Evolutionary conservation across 257 asterid species (phyloP), one percentile per base, ranked within the genome.

Genomic region (Agastache rugosa): DNA sequence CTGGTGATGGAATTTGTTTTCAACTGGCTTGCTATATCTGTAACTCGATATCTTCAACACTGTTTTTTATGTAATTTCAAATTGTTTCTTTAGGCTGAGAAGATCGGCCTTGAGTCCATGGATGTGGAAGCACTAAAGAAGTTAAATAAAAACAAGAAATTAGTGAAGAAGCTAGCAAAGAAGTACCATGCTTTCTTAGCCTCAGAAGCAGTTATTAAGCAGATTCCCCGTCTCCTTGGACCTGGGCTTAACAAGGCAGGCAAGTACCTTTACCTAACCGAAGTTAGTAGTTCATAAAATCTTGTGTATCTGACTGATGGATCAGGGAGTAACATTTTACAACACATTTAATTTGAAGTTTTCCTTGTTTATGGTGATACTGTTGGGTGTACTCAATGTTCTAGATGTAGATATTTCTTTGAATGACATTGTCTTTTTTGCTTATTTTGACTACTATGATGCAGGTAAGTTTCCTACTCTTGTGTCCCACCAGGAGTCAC

Each of bases 231-330:
- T 85, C 86, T 85, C 39, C 48, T 85, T 8, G 90, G 90, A 0
- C 90, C 90, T 17, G 87, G 90, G 64, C 87, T 85, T 50, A 85
- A 85, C 83, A 85, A 85, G 84, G 90, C 90, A 83, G 90, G 90
- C 83, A 77, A 78, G 89, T 85, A 60, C 22, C 54, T 22, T 59
- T 77, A 42, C 15, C 47, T 11, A 23, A 48, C 34, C 7, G 2
- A 16, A 47, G 14, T 25, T 8, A 55, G 15, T 55, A 14, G 50
- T 66, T 72, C 3, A 23, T 59, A 8, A n/a, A 50, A 1, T 59
- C 35, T 27, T 17, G 5, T 50, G 8, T 17, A 4, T 15, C n/a
- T 3, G 9, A 48, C n/a, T 45, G 53, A 45, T 14, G 53, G 17
- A 3, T 8, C 6, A 2, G 11, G 17, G 6, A 14, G 53, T 45